Evolutionary conservation across 139 green algal species (phyloP).

Genomic region (Volvox africanus): DNA sequence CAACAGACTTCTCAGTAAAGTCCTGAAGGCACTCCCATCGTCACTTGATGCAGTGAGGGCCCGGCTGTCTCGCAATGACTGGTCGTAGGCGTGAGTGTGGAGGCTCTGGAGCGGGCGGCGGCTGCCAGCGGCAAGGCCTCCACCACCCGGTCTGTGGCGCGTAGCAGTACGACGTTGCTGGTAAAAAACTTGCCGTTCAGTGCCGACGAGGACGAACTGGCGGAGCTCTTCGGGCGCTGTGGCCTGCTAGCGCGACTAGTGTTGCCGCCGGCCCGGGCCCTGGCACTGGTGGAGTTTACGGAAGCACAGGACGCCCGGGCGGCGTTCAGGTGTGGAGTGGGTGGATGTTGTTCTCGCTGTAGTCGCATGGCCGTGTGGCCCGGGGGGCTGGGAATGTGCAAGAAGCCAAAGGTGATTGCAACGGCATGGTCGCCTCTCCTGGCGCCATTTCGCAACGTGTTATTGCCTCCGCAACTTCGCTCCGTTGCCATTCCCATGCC

Average conservation of each 20-base stretch:
- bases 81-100: constrained; percentile 77
- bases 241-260: constrained; percentile 83
- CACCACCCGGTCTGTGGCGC: constrained; percentile 61
- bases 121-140: constrained; percentile 68
- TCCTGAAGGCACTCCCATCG: no score
- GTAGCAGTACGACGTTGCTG: constrained; percentile 81
- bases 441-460: no score
- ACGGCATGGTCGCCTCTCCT: no score
- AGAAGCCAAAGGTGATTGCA: no score
- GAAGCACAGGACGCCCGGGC: constrained; percentile 73
- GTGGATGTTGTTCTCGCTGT: background rate
- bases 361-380: no score
- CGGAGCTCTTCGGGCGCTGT: constrained; percentile 69
- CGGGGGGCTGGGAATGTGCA: no score
- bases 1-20: no score
- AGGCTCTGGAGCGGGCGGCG: constrained; percentile 83
- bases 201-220: constrained; percentile 76
- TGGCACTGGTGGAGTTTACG: constrained; percentile 93
- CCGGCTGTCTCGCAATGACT: background rate
- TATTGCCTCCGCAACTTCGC: no score
- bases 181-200: constrained; percentile 98
- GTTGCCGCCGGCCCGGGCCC: constrained; percentile 85
- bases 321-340: constrained; percentile 63
- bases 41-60: no score
- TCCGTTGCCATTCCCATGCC: no score